Base-by-base conservation (phyloP, 176 grass and related monocot species). In the Hyparrhenia diplandra region DNA sequence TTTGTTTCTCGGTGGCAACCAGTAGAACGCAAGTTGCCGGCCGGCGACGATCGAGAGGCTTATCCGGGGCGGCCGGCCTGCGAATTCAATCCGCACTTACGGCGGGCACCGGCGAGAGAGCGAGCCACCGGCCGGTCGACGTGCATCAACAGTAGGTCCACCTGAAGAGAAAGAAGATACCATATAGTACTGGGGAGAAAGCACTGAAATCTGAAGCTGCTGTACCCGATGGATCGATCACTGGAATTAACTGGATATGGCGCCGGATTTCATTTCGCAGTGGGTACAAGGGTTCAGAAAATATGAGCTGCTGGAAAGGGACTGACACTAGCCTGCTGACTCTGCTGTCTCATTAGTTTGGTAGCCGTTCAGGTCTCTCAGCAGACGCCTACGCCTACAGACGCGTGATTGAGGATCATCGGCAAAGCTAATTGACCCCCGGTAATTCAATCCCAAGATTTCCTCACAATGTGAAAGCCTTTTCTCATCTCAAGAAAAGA, bases 101-200 rank as follows among this genome's bases (percentile, higher is more conserved):
- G 64, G 55, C 34, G 81, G 40, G 76, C 80, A 52, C 55, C 87
- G 76, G 82, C 82, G 57, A 35, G 54, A 12, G 64, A 7, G 63
- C 39, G 54, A 8, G 64, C 51, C 16, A 75, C 43, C 77, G 71
- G 66, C 52, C 76, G 82, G 73, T 49, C 71, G 59, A 71, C 51
- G 65, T 89, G 78, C 78, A 77, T 73, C 67, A 89, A 85, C 78
- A 85, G 87, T 85, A 37, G 73, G 73, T 73, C 87, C 87, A 82
- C 88, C 88, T 82, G 88, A 84, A 46, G n/a, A 13, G 43, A n/a
- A n/a, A n/a, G n/a, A 46, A 57, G 83, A 85, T 89, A 66, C 78
- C 83, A 51, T 72, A 17, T 72, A n/a, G n/a, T n/a, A 37, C 82
- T 21, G 87, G 77, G 65, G 83, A 39, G 57, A 82, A 85, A 77